Evolutionary conservation across 2,329 filamentous ascomycete genomes (phyloP).

Genomic region (Trichoderma sp.): DNA sequence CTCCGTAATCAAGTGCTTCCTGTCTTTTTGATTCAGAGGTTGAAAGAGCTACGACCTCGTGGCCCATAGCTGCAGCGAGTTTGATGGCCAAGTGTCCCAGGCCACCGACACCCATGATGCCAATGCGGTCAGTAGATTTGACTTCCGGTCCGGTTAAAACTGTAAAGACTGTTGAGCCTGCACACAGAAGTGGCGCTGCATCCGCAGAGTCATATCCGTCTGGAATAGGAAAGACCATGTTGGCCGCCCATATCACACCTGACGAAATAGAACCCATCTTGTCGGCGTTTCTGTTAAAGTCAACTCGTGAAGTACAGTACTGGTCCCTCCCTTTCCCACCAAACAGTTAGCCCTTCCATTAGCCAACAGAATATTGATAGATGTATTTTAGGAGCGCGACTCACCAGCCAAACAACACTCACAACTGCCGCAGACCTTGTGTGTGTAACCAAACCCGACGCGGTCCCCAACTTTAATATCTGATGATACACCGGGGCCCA

Average conservation of each 20-base stretch:
- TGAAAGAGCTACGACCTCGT: not conserved
- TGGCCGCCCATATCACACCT: not conserved
- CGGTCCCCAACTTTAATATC: not conserved
- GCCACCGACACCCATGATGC: slow-evolving; percentile 3
- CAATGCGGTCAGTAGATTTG: not conserved
- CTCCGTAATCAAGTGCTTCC: not conserved
- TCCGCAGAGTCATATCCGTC: slow-evolving; percentile 1
- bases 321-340: not conserved
- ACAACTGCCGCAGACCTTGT: slow-evolving; percentile 4
- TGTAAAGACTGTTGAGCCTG: not conserved
- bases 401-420: not conserved
- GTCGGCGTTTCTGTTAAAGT: not conserved
- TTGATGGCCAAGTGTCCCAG: slow-evolving; percentile 4
- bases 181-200: not conserved
- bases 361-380: not conserved
- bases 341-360: not conserved
- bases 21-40: not conserved
- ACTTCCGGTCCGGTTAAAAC: not conserved
- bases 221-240: slow-evolving; percentile 2
- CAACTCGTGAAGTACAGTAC: not conserved
- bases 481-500: not conserved
- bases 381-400: not conserved
- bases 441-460: not conserved
- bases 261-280: not conserved
- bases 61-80: not conserved